Evolutionary conservation across 176 grass and related monocot genomes (phyloP).

Genomic region (Guadua angustifolia): DNA sequence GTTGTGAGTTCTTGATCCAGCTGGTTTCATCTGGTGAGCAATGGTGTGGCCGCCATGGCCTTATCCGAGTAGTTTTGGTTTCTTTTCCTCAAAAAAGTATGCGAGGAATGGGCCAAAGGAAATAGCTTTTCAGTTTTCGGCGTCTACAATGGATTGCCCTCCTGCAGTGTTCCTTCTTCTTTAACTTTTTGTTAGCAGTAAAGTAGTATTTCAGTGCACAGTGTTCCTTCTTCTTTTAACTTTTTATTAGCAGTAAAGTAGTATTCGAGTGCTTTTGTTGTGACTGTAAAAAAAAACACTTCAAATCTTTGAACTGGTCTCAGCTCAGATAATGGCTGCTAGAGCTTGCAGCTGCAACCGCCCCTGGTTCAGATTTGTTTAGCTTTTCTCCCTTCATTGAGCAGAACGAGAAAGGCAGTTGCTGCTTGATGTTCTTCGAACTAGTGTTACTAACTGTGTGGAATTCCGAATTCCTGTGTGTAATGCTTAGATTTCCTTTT

Average conservation of each 20-base stretch:
- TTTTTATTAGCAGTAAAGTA: slow-evolving; percentile 34
- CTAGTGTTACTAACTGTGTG: background rate
- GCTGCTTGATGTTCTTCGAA: background rate
- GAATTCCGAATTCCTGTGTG: background rate
- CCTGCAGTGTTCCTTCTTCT: slow-evolving; percentile 40
- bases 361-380: slow-evolving; percentile 20
- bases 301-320: slow-evolving; percentile 78
- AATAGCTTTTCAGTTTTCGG: slow-evolving; percentile 47
- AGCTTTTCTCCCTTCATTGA: slow-evolving; percentile 14
- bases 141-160: slow-evolving; percentile 51
- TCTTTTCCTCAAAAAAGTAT: slow-evolving; percentile 39
- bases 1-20: slow-evolving; percentile 15
- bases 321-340: slow-evolving; percentile 61
- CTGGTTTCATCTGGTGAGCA: slow-evolving; percentile 22
- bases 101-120: slow-evolving; percentile 46
- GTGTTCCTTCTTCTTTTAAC: slow-evolving; percentile 34
- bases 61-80: slow-evolving; percentile 42
- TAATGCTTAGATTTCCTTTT: slow-evolving; percentile 17
- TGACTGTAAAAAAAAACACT: slow-evolving; percentile 43
- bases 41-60: slow-evolving; percentile 34
- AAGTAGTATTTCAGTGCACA: slow-evolving; percentile 37
- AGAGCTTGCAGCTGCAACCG: slow-evolving; percentile 57
- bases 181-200: slow-evolving; percentile 28
- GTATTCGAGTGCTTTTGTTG: slow-evolving; percentile 46
- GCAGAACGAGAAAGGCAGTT: slow-evolving; percentile 37